Evolutionary conservation across 768 basidiomycete species (phyloP).

Genomic region (Lentinula edodes): DNA sequence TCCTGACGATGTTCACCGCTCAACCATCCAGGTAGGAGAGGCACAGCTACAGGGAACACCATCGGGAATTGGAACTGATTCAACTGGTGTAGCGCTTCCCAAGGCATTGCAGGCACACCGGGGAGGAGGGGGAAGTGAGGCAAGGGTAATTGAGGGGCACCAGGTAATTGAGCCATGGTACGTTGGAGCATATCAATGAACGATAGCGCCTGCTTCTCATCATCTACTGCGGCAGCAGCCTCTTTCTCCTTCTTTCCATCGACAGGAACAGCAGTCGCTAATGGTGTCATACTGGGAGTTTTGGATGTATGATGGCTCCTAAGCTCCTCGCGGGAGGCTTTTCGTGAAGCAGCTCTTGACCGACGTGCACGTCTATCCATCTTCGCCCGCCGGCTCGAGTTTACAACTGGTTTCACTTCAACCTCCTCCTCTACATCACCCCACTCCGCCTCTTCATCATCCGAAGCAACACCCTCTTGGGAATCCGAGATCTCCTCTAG

Average conservation of each 20-base stretch:
- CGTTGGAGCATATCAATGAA: conserved; percentile 73
- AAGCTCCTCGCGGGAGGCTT: not conserved
- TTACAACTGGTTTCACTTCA: conserved; percentile 25
- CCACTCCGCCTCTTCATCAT: conserved; percentile 56
- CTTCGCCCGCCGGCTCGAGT: conserved; percentile 20
- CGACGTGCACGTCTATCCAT: conserved; percentile 7
- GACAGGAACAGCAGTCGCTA: conserved; percentile 5
- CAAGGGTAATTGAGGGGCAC: conserved; percentile 40
- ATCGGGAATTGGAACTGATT: conserved; percentile 39
- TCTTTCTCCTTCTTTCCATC: not conserved
- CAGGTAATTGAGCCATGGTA: conserved; percentile 59
- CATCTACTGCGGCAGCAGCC: conserved; percentile 14
- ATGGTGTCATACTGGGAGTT: not conserved
- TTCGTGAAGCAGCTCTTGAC: not conserved
- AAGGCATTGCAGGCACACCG: conserved; percentile 59
- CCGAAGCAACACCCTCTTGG: not conserved
- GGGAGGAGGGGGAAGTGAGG: conserved; percentile 61
- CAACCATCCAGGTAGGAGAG: conserved; percentile 56
- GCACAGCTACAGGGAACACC: conserved; percentile 77
- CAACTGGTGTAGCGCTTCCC: conserved; percentile 53
- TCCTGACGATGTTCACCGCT: conserved; percentile 3
- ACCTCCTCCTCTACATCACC: conserved; percentile 69
- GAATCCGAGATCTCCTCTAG: not conserved
- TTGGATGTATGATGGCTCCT: not conserved
- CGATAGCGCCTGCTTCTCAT: conserved; percentile 34